Conservation (phyloP, 805 yeast species). For the Tetrapisispora phaffii region DNA sequence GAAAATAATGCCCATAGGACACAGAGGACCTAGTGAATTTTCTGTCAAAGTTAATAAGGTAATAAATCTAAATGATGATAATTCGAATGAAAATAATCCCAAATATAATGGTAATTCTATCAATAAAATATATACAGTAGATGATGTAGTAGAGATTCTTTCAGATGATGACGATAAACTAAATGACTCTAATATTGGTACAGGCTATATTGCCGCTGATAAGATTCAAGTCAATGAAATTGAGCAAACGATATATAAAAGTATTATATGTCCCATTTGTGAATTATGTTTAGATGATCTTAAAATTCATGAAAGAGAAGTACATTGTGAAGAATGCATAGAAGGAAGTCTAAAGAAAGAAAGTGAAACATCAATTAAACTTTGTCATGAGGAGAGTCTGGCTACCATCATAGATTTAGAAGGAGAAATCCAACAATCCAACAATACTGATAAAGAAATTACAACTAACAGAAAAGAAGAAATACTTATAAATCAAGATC, state of each 20-base stretch:
- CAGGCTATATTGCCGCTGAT: neutral
- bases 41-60: constrained; percentile 5
- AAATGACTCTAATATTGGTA: neutral
- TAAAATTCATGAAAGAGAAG: constrained; percentile 35
- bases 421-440: too few species aligned
- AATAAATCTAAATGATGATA: too few species aligned
- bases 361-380: too few species aligned
- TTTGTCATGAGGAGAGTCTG: neutral
- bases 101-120: constrained; percentile 3
- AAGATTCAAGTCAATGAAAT: neutral
- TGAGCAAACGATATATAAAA: neutral
- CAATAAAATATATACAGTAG: constrained; percentile 4
- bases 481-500: too few species aligned
- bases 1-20: constrained; percentile 6
- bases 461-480: too few species aligned
- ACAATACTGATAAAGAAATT: too few species aligned
- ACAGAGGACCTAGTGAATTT: neutral
- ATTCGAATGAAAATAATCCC: neutral
- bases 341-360: constrained; percentile 3
- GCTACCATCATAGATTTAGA: neutral
- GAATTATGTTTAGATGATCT: constrained; percentile 30
- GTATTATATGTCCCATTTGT: constrained; percentile 45
- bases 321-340: constrained; percentile 50
- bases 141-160: neutral
- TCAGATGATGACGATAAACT: neutral